A percentile compares a stretch with the other conserved stretches of the same genome.
Evolutionary conservation across 805 yeast species (phyloP).

Genomic region (Wickerhamomyces alni): DNA sequence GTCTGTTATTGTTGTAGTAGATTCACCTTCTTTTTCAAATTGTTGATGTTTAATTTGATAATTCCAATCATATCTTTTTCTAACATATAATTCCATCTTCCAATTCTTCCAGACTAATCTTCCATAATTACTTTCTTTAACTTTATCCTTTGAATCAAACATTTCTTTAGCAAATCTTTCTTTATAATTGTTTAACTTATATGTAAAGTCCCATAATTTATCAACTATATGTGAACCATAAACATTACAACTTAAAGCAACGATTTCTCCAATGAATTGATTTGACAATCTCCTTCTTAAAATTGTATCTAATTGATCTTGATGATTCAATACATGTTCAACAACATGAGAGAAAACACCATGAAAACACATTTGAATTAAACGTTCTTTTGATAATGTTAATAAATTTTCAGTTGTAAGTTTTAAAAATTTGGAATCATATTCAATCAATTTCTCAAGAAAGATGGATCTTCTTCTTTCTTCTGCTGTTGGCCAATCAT

Average conservation of each 20-base stretch:
- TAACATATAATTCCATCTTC: constrained; percentile 72
- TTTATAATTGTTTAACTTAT: constrained; percentile 72
- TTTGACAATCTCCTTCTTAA: constrained; percentile 67
- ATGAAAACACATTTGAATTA: constrained; percentile 74
- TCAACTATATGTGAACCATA: constrained; percentile 92
- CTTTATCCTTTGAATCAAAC: constrained; percentile 48
- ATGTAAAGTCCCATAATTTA: constrained; percentile 73
- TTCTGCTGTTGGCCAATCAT: constrained; percentile 90
- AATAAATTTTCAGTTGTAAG: constrained; percentile 56
- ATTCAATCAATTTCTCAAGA: constrained; percentile 64
- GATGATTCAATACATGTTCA: constrained; percentile 55
- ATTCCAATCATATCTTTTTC: constrained; percentile 85
- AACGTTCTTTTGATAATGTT: constrained; percentile 51
- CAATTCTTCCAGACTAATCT: constrained; percentile 93
- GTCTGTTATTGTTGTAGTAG: constrained; percentile 20
- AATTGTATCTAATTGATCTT: constrained; percentile 42
- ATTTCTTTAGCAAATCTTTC: constrained; percentile 78
- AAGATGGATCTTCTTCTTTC: constrained; percentile 77
- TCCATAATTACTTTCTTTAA: constrained; percentile 85
- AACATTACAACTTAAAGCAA: constrained; percentile 68
- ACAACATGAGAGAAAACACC: constrained; percentile 90
- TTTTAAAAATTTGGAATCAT: constrained; percentile 54
- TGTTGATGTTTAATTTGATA: constrained; percentile 48
- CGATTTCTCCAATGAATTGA: constrained; percentile 48
- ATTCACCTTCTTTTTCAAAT: constrained; percentile 25